Evolutionary conservation across 108 stramenopile species (phyloP).

Genomic region (Nitzschia putrida): DNA sequence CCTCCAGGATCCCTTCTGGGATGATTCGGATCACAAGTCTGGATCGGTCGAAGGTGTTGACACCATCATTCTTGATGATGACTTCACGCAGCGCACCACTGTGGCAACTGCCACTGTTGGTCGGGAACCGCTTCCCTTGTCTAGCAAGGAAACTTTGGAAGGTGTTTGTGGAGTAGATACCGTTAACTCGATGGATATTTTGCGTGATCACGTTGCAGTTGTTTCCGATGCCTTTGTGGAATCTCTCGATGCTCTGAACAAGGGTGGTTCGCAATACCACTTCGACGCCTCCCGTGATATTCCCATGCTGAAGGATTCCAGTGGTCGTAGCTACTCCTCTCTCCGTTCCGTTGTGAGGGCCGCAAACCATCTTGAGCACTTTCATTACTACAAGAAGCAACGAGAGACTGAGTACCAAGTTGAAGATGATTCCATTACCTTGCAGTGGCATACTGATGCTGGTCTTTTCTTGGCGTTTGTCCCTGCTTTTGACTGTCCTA

Average conservation of each 20-base stretch:
- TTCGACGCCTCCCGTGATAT: neutral
- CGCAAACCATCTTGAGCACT: slow-evolving; percentile 62
- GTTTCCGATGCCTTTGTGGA: slow-evolving; percentile 57
- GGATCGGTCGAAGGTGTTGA: slow-evolving; percentile 5
- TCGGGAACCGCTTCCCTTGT: slow-evolving; percentile 27
- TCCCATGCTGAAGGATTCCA: slow-evolving; percentile 18
- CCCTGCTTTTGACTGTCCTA: slow-evolving; percentile 59
- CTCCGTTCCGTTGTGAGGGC: slow-evolving; percentile 43
- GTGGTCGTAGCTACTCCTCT: slow-evolving; percentile 27
- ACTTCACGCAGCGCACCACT: slow-evolving; percentile 41
- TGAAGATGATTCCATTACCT: slow-evolving; percentile 6
- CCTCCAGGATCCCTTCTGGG: slow-evolving; percentile 14
- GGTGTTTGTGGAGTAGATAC: slow-evolving; percentile 48
- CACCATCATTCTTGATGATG: slow-evolving; percentile 18
- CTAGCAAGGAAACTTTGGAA: slow-evolving; percentile 22
- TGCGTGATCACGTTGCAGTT: slow-evolving; percentile 60
- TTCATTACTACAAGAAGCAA: slow-evolving; percentile 60
- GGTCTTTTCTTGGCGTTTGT: slow-evolving; percentile 79
- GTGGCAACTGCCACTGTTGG: slow-evolving; percentile 65
- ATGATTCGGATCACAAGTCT: slow-evolving; percentile 5
- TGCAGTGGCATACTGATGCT: slow-evolving; percentile 78
- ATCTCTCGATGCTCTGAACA: slow-evolving; percentile 44
- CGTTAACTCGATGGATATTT: slow-evolving; percentile 54
- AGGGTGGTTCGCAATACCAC: slow-evolving; percentile 1
- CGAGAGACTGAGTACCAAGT: neutral